Evolutionary conservation across 208 protist genomes (phyloP).

Genomic region (Plasmodiophora brassicae): DNA sequence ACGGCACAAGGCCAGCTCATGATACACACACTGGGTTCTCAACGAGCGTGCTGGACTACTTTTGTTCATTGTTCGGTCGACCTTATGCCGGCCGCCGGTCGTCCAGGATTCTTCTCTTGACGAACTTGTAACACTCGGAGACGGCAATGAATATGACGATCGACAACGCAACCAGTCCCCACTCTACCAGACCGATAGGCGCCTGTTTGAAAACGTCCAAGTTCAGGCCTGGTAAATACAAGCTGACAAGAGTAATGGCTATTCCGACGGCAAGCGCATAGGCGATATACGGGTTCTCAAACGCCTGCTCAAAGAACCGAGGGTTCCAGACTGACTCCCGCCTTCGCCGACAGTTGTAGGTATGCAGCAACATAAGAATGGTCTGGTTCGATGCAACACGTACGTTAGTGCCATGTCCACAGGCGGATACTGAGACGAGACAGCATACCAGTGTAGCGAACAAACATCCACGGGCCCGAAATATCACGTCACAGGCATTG

Average conservation of each 20-base stretch:
- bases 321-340: background rate
- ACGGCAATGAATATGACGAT: background rate
- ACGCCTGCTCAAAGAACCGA: background rate
- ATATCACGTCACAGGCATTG: background rate
- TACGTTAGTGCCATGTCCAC: no score
- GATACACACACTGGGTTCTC: no score
- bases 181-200: background rate
- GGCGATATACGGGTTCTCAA: background rate
- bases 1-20: no score
- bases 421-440: no score
- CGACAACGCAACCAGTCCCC: background rate
- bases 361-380: background rate
- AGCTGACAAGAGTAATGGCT: background rate
- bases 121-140: background rate
- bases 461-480: background rate
- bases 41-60: no score
- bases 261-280: background rate
- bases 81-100: no score
- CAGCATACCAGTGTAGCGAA: no score
- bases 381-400: no score
- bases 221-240: background rate
- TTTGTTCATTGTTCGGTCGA: no score
- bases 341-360: constrained; percentile 3
- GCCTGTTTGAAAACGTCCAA: background rate
- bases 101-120: background rate